phyloP scores from a whole-genome alignment of 495 filamentous ascomycete species.

The Aspergillus leporis region DNA sequence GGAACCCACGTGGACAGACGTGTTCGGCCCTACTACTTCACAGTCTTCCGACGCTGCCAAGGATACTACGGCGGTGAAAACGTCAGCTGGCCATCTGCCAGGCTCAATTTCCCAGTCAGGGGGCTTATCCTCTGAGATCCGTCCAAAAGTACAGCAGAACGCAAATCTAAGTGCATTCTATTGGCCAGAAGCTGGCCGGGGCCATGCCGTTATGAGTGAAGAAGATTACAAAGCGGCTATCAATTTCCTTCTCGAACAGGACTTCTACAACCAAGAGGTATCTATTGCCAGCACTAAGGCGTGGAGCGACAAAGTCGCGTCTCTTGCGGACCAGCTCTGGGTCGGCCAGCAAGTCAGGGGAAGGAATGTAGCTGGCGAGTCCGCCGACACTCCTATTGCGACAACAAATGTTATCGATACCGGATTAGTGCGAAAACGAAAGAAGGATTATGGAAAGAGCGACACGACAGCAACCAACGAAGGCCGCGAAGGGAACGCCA shows the following conservation, averaged over 20 bases:
- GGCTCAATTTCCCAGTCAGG: neutral
- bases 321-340: constrained; percentile 50
- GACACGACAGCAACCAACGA: constrained; percentile 17
- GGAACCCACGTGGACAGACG: neutral
- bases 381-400: constrained; percentile 31
- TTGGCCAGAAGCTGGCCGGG: constrained; percentile 69
- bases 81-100: constrained; percentile 21
- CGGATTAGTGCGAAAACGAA: constrained; percentile 55
- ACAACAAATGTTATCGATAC: constrained; percentile 40
- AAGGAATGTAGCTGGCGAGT: constrained; percentile 24
- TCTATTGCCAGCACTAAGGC: constrained; percentile 66
- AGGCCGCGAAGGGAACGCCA: constrained; percentile 7
- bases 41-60: neutral
- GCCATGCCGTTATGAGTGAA: constrained; percentile 67
- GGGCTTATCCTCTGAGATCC: neutral
- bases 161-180: constrained; percentile 52
- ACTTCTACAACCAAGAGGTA: constrained; percentile 74
- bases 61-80: constrained; percentile 7
- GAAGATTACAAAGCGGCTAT: constrained; percentile 74
- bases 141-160: constrained; percentile 26
- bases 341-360: constrained; percentile 60
- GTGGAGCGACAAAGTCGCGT: constrained; percentile 67
- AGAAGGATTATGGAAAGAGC: constrained; percentile 43
- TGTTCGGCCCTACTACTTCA: neutral
- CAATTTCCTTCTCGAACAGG: constrained; percentile 77